Conservation (phyloP, 768 basidiomycete genomes). For the Tulasnella sp. region DNA sequence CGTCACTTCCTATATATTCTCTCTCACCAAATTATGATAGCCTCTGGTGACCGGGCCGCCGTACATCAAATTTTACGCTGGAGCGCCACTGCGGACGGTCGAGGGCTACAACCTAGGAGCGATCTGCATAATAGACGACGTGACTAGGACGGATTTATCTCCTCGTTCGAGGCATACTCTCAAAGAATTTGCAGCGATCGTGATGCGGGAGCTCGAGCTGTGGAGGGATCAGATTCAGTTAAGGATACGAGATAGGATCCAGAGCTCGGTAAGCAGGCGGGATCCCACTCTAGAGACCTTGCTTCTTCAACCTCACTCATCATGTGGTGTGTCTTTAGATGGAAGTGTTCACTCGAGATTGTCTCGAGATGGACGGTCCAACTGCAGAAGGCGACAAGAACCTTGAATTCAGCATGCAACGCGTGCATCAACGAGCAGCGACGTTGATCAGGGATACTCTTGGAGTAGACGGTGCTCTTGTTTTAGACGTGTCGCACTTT, state of each 20-base stretch:
- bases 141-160: constrained; percentile 71
- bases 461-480: constrained; percentile 83
- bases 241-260: constrained; percentile 80
- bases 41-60: constrained; percentile 59
- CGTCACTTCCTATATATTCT: no score
- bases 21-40: constrained; percentile 36
- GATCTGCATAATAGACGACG: constrained; percentile 75
- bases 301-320: not conserved
- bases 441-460: constrained; percentile 80
- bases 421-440: constrained; percentile 81
- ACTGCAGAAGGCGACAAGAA: constrained; percentile 30
- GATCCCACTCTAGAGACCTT: not conserved
- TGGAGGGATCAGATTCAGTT: constrained; percentile 96
- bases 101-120: constrained; percentile 82
- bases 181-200: constrained; percentile 90
- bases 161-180: constrained; percentile 83
- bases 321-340: constrained; percentile 38
- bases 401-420: constrained; percentile 51
- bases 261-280: constrained; percentile 58
- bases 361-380: constrained; percentile 76
- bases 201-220: constrained; percentile 90
- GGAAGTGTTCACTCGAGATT: constrained; percentile 93
- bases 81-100: constrained; percentile 75
- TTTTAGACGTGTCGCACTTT: constrained; percentile 89
- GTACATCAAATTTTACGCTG: constrained; percentile 78